A percentile compares a stretch with the other conserved stretches of the same genome.
phyloP scores from a whole-genome alignment of 2,329 filamentous ascomycete genomes.

The Calonectria naviculata region DNA sequence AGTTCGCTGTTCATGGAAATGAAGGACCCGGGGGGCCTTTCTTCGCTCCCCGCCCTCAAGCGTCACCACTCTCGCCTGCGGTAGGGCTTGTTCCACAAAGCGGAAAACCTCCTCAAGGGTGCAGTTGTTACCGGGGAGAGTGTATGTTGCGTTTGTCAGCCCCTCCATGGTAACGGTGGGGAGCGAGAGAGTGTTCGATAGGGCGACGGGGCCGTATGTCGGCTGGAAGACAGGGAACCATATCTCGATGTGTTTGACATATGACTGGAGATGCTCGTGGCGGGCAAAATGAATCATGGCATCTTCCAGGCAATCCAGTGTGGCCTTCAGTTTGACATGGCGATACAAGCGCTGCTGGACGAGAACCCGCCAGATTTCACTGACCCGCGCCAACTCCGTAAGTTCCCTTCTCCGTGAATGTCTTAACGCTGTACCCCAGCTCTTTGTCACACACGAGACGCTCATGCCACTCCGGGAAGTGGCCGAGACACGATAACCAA shows the following conservation, averaged over 20 bases:
- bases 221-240: conserved; percentile 82
- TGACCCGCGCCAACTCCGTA: conserved; percentile 73
- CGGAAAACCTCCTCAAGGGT: conserved; percentile 76
- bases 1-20: conserved; percentile 42
- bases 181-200: conserved; percentile 57
- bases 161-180: conserved; percentile 67
- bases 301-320: conserved; percentile 68
- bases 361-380: conserved; percentile 71
- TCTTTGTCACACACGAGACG: conserved; percentile 64
- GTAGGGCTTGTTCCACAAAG: conserved; percentile 69
- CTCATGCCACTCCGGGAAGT: conserved; percentile 66
- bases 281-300: conserved; percentile 70
- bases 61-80: conserved; percentile 73
- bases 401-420: conserved; percentile 76
- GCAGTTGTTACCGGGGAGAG: conserved; percentile 72
- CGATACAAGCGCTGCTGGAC: conserved; percentile 80
- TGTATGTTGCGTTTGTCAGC: conserved; percentile 68
- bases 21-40: conserved; percentile 74
- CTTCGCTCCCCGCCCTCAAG: conserved; percentile 82
- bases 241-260: conserved; percentile 79
- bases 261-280: conserved; percentile 68
- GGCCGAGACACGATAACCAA: conserved; percentile 74
- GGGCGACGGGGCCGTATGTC: conserved; percentile 56
- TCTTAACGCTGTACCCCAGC: conserved; percentile 73
- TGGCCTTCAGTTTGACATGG: conserved; percentile 81